phyloP scores from a whole-genome alignment of 2,329 filamentous ascomycete species.

The Talaromyces sp. region DNA sequence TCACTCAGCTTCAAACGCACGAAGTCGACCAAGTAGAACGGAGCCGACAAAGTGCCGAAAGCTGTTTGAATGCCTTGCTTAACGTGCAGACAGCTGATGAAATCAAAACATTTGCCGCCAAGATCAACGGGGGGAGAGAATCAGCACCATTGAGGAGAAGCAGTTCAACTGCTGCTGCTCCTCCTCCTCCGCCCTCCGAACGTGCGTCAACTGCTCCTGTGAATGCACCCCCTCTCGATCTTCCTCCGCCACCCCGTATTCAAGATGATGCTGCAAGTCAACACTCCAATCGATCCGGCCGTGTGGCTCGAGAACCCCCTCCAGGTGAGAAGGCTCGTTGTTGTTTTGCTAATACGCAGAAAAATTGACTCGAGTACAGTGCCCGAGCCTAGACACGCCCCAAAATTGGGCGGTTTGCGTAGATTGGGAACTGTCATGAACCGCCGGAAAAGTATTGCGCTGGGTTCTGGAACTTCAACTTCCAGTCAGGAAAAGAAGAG shows the following conservation, averaged over 20 bases:
- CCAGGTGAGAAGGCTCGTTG: constrained; percentile 18
- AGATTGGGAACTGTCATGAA: constrained; percentile 45
- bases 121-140: constrained; percentile 32
- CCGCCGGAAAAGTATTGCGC: constrained; percentile 39
- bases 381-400: constrained; percentile 33
- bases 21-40: constrained; percentile 83
- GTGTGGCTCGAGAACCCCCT: constrained; percentile 27
- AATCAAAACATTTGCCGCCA: constrained; percentile 54
- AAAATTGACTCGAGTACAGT: constrained; percentile 19
- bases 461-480: constrained; percentile 25
- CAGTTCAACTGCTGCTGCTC: constrained; percentile 16
- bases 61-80: constrained; percentile 73
- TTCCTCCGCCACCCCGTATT: constrained; percentile 35
- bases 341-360: background rate
- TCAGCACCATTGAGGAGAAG: constrained; percentile 19
- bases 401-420: constrained; percentile 39
- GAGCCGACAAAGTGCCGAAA: constrained; percentile 67
- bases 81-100: constrained; percentile 84
- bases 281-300: constrained; percentile 47
- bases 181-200: background rate
- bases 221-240: constrained; percentile 21
- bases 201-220: constrained; percentile 18
- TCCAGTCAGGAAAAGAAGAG: constrained; percentile 36
- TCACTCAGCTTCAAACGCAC: constrained; percentile 90
- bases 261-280: constrained; percentile 53